Evolutionary conservation across 83 land plant genomes (phyloP).

Genomic region (Thuja plicata): DNA sequence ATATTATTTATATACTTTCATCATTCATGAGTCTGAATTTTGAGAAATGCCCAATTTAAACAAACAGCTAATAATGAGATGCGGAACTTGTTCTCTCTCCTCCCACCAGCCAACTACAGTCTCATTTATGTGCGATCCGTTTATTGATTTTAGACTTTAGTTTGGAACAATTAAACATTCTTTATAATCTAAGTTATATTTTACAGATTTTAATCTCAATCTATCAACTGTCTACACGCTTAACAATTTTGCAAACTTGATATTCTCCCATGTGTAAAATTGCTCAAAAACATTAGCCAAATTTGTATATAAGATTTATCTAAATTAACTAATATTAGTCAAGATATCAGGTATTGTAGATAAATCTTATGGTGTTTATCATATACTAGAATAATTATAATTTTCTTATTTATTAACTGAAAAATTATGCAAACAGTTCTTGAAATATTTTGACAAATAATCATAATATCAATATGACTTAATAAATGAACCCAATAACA

Average conservation of each 20-base stretch:
- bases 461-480: not conserved
- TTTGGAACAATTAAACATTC: not conserved
- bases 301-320: not conserved
- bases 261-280: not conserved
- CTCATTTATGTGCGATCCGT: not conserved
- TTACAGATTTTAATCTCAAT: not conserved
- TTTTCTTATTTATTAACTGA: not conserved
- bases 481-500: not conserved
- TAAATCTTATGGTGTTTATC: not conserved
- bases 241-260: not conserved
- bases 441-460: not conserved
- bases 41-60: not conserved
- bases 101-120: not conserved
- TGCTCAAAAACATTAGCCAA: not conserved
- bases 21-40: not conserved
- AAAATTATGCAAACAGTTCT: not conserved
- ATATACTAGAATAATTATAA: not conserved
- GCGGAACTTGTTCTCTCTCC: no score
- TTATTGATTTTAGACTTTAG: not conserved
- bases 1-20: no score
- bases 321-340: not conserved
- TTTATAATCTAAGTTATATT: slow-evolving; percentile 1
- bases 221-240: not conserved
- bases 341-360: not conserved
- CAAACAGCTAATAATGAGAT: not conserved